Conservation (phyloP, 768 basidiomycete species). For the Rhodosporidiobolus odoratus region DNA sequence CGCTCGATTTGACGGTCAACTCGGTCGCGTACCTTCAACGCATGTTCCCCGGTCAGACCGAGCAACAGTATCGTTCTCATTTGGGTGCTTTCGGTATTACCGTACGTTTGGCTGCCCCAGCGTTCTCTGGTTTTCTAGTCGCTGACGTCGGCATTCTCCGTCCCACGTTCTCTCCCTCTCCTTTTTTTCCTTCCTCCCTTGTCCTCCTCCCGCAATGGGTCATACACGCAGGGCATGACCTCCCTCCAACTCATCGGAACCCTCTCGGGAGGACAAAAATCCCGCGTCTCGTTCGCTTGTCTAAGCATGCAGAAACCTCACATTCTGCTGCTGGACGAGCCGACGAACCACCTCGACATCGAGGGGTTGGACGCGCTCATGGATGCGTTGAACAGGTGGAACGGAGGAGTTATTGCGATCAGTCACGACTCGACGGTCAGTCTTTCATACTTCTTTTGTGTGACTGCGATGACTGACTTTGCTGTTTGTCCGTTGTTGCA, state of each 20-base stretch:
- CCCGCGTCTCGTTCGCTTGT: slow-evolving; percentile 83
- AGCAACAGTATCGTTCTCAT: slow-evolving; percentile 93
- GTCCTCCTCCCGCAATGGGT: too few species aligned
- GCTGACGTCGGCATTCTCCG: slow-evolving; percentile 2
- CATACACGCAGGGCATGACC: slow-evolving; percentile 31
- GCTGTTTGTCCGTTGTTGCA: not conserved
- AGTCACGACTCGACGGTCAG: slow-evolving; percentile 30
- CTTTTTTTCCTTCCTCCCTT: slow-evolving; percentile 45
- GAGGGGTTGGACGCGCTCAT: slow-evolving; percentile 94
- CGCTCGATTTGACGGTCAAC: slow-evolving; percentile 72
- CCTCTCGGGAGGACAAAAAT: slow-evolving; percentile 90
- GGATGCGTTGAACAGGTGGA: slow-evolving; percentile 55
- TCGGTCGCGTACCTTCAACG: slow-evolving; percentile 89
- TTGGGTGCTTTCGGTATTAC: slow-evolving; percentile 96
- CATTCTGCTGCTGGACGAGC: slow-evolving; percentile 83
- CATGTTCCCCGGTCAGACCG: slow-evolving; percentile 86
- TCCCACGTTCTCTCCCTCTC: not conserved
- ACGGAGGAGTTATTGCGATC: slow-evolving; percentile 44
- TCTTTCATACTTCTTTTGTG: not conserved
- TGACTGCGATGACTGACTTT: too few species aligned
- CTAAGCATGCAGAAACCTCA: slow-evolving; percentile 78
- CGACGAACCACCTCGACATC: slow-evolving; percentile 41
- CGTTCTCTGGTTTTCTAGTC: not conserved
- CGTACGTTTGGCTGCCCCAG: slow-evolving; percentile 49
- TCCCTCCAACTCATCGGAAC: slow-evolving; percentile 80